Evolutionary conservation across 371 early-diverging fungal species (phyloP).

Genomic region (Mortierella sp.): DNA sequence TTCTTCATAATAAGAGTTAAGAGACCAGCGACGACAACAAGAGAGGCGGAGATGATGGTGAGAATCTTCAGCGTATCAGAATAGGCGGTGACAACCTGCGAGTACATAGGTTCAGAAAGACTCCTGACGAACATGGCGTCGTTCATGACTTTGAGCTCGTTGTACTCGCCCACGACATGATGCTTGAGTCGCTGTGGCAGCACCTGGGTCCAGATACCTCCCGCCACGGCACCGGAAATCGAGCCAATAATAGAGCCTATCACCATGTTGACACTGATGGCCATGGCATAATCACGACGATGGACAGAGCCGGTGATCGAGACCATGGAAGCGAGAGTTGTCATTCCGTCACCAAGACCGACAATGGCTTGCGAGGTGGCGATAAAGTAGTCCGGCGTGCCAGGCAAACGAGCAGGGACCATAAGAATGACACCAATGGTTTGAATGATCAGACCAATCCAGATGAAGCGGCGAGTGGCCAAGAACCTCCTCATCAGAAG

Average conservation of each 20-base stretch:
- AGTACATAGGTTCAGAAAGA: not conserved
- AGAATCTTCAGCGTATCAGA: conserved; percentile 17
- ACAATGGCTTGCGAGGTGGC: conserved; percentile 55
- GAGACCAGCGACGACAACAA: conserved; percentile 19
- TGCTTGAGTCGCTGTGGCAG: conserved; percentile 18
- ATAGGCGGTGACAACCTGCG: conserved; percentile 20
- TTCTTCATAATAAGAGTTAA: conserved; percentile 26
- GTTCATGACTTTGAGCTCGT: conserved; percentile 9
- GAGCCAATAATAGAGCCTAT: conserved; percentile 4
- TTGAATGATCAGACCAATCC: conserved; percentile 30
- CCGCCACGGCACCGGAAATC: conserved; percentile 4
- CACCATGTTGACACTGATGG: conserved; percentile 12
- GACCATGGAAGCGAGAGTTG: conserved; percentile 15
- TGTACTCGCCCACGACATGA: conserved; percentile 16
- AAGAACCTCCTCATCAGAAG: conserved; percentile 14
- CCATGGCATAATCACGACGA: conserved; percentile 23
- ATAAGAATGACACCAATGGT: conserved; percentile 56
- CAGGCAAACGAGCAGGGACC: conserved; percentile 60
- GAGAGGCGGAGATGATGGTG: conserved; percentile 18
- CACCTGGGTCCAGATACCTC: conserved; percentile 25
- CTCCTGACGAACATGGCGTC: not conserved
- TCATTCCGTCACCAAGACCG: conserved; percentile 59
- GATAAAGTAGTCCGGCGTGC: conserved; percentile 48
- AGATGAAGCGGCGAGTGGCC: conserved; percentile 22
- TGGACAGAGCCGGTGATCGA: conserved; percentile 20